Percentiles rank a stretch among this genome's conserved stretches.
Conservation (phyloP, 2,329 filamentous ascomycete species). For the Capronia americana region DNA sequence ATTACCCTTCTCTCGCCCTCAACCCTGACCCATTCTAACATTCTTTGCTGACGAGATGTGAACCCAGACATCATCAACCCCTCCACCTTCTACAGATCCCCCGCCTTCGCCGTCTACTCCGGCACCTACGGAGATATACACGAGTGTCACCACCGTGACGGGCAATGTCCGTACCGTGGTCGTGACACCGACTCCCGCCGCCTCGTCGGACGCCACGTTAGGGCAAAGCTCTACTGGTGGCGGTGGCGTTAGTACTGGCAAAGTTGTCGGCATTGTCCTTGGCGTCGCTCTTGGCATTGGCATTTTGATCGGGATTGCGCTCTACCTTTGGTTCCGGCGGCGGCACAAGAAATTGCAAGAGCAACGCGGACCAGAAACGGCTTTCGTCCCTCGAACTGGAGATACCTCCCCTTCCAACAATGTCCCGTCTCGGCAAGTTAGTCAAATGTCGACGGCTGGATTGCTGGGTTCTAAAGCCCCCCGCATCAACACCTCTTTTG, state of each 20-base stretch:
- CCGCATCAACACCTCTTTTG: slow-evolving; percentile 36
- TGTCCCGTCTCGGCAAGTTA: slow-evolving; percentile 40
- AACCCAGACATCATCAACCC: slow-evolving; percentile 3
- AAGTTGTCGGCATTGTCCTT: slow-evolving; percentile 54
- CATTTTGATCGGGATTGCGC: slow-evolving; percentile 46
- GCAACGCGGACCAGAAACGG: slow-evolving; percentile 21
- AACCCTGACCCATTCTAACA: not conserved
- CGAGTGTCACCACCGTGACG: slow-evolving; percentile 43
- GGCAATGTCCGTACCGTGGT: slow-evolving; percentile 42
- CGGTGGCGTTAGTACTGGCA: slow-evolving; percentile 49
- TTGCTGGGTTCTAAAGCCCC: slow-evolving; percentile 36
- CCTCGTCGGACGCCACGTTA: slow-evolving; percentile 35
- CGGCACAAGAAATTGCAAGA: slow-evolving; percentile 41
- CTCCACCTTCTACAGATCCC: not conserved
- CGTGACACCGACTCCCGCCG: slow-evolving; percentile 34
- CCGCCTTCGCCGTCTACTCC: slow-evolving; percentile 19
- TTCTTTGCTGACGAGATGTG: not conserved
- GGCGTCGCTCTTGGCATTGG: slow-evolving; percentile 50
- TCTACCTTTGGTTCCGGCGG: slow-evolving; percentile 49
- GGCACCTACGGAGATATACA: slow-evolving; percentile 33
- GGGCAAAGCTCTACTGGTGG: slow-evolving; percentile 33
- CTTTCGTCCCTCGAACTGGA: slow-evolving; percentile 31
- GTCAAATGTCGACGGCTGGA: slow-evolving; percentile 41
- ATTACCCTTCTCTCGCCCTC: not conserved
- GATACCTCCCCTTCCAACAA: slow-evolving; percentile 34